Evolutionary conservation across 768 basidiomycete species (phyloP).

Genomic region (Lanmaoa rubissima): DNA sequence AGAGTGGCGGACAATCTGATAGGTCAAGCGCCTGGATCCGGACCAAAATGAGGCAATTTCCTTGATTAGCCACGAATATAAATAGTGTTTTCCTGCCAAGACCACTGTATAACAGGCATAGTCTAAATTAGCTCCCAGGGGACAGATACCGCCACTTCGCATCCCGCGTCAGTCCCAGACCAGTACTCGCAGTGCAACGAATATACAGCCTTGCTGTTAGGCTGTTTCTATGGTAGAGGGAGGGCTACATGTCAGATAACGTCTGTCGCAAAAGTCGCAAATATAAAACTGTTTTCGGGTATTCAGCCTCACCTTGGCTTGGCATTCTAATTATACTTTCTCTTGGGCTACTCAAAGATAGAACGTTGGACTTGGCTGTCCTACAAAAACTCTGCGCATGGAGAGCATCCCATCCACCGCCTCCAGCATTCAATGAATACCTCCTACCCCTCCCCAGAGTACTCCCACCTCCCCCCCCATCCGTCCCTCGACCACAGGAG

Average conservation of each 20-base stretch:
- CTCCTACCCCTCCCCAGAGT: slow-evolving; percentile 19
- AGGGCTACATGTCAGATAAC: neutral
- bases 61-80: slow-evolving; percentile 24
- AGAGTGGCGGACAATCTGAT: slow-evolving; percentile 21
- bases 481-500: slow-evolving; percentile 25
- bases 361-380: slow-evolving; percentile 44
- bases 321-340: slow-evolving; percentile 43
- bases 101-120: slow-evolving; percentile 30
- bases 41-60: slow-evolving; percentile 21
- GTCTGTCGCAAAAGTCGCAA: slow-evolving; percentile 14
- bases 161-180: neutral
- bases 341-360: slow-evolving; percentile 43
- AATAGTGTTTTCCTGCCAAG: slow-evolving; percentile 33
- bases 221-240: neutral
- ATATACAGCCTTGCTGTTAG: neutral
- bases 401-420: slow-evolving; percentile 11
- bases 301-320: slow-evolving; percentile 40
- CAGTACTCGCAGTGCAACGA: neutral
- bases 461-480: slow-evolving; percentile 13
- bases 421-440: slow-evolving; percentile 28
- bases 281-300: slow-evolving; percentile 28
- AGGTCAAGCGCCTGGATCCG: slow-evolving; percentile 22
- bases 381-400: slow-evolving; percentile 38
- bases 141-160: neutral
- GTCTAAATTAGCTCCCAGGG: slow-evolving; percentile 22